phyloP scores from a whole-genome alignment of 2,329 filamentous ascomycete species.

The Calonectria ilicicola region DNA sequence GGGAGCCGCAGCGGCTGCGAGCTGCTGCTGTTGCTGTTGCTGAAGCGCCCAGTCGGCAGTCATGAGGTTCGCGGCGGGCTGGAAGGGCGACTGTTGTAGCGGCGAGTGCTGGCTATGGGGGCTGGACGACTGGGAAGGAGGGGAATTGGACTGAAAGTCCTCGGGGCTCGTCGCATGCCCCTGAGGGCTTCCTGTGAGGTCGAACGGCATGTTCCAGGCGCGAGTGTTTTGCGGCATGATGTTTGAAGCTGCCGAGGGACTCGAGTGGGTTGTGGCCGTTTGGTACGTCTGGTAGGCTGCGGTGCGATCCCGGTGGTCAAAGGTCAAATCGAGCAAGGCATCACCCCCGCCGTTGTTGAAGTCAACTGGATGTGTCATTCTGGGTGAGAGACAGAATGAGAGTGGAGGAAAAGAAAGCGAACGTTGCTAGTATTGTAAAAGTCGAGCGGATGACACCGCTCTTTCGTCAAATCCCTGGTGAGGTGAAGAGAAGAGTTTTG shows the following conservation, averaged over 20 bases:
- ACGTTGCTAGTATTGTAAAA: conserved; percentile 51
- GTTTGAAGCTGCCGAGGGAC: conserved; percentile 47
- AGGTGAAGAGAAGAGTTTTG: conserved; percentile 45
- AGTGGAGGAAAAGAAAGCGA: conserved; percentile 47
- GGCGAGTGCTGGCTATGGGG: conserved; percentile 63
- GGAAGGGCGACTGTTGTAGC: conserved; percentile 67
- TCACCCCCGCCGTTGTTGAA: conserved; percentile 69
- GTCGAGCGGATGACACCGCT: conserved; percentile 57
- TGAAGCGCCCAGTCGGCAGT: conserved; percentile 71
- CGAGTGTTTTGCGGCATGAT: conserved; percentile 51
- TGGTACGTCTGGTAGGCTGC: conserved; percentile 43
- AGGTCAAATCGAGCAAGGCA: conserved; percentile 71
- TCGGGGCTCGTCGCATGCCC: conserved; percentile 63
- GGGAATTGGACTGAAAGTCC: conserved; percentile 61
- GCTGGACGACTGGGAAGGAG: conserved; percentile 64
- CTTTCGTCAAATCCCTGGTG: conserved; percentile 52
- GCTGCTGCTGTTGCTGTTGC: conserved; percentile 66
- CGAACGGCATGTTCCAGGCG: conserved; percentile 65
- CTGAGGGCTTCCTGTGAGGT: conserved; percentile 60
- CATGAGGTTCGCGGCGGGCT: conserved; percentile 63
- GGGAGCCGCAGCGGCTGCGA: conserved; percentile 51
- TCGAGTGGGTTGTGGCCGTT: conserved; percentile 46
- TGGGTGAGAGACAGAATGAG: conserved; percentile 50
- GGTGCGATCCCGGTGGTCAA: conserved; percentile 68
- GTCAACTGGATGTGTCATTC: conserved; percentile 64